Evolutionary conservation across 257 asterid genomes (phyloP).

Genomic region (Buddleja alternifolia): DNA sequence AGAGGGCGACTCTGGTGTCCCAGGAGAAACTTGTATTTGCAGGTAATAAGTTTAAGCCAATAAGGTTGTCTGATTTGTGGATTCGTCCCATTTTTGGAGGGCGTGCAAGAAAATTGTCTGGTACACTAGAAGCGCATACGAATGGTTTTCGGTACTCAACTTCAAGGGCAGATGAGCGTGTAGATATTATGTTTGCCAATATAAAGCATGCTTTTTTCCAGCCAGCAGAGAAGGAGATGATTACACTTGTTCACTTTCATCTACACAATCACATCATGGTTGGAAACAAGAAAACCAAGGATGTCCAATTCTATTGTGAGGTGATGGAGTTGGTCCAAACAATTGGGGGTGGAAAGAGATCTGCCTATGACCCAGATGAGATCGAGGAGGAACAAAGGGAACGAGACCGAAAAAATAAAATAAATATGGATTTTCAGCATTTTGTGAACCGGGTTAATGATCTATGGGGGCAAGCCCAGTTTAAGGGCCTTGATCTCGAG

Average conservation of each 20-base stretch:
- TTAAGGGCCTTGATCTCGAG: slow-evolving; percentile 59
- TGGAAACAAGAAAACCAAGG: slow-evolving; percentile 76
- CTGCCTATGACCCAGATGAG: slow-evolving; percentile 82
- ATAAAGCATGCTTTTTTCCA: slow-evolving; percentile 75
- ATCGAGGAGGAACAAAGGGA: slow-evolving; percentile 89
- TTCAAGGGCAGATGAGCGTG: slow-evolving; percentile 63
- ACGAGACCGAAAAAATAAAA: slow-evolving; percentile 73
- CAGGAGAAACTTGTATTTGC: slow-evolving; percentile 71
- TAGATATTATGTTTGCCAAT: slow-evolving; percentile 68
- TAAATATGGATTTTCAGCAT: slow-evolving; percentile 64
- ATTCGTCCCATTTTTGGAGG: slow-evolving; percentile 83
- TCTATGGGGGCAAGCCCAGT: slow-evolving; percentile 69
- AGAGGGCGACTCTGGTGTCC: slow-evolving; percentile 74
- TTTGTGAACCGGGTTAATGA: slow-evolving; percentile 75
- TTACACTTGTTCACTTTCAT: slow-evolving; percentile 75
- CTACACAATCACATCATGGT: slow-evolving; percentile 81
- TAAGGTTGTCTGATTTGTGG: slow-evolving; percentile 66
- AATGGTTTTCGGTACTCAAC: slow-evolving; percentile 79
- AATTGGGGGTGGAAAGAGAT: slow-evolving; percentile 70
- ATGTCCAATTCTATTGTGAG: slow-evolving; percentile 72
- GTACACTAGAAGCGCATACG: slow-evolving; percentile 68
- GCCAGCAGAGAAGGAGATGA: slow-evolving; percentile 88
- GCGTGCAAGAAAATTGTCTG: slow-evolving; percentile 63
- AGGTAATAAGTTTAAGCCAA: slow-evolving; percentile 66
- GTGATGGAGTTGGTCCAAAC: slow-evolving; percentile 86